Conservation (phyloP, 805 yeast species). For the Candida nitratophila region DNA sequence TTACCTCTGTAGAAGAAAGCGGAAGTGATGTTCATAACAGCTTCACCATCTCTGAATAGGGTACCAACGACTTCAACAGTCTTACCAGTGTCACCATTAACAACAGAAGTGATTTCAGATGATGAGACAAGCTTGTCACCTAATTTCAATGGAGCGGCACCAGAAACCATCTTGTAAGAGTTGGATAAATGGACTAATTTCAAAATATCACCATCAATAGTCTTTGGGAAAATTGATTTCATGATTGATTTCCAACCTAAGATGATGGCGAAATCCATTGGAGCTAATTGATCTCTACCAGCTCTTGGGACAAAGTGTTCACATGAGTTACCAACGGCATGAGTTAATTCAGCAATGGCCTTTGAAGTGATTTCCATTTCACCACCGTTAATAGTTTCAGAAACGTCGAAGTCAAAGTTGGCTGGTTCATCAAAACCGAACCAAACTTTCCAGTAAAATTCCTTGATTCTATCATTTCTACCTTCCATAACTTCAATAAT, state of each 20-base stretch:
- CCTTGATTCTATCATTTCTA: conserved; percentile 89
- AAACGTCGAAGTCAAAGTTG: conserved; percentile 66
- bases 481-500: conserved; percentile 83
- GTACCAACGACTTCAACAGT: conserved; percentile 93
- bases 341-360: conserved; percentile 87
- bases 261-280: conserved; percentile 99
- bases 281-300: conserved; percentile 81
- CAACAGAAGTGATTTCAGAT: conserved; percentile 82
- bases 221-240: conserved; percentile 94
- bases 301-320: conserved; percentile 91
- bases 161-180: conserved; percentile 88
- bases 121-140: conserved; percentile 79
- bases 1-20: conserved; percentile 95
- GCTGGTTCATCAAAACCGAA: conserved; percentile 57
- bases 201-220: conserved; percentile 93
- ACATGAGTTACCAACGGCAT: conserved; percentile 94
- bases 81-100: conserved; percentile 90
- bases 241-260: conserved; percentile 98
- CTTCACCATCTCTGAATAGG: conserved; percentile 62
- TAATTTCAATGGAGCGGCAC: conserved; percentile 80
- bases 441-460: conserved; percentile 98
- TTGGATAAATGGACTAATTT: conserved; percentile 92
- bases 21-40: conserved; percentile 91
- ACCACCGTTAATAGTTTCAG: conserved; percentile 64
- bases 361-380: conserved; percentile 61